Evolutionary conservation across 495 filamentous ascomycete genomes (phyloP), one percentile per base, ranked within the genome.

Genomic region (Talaromyces borbonicus): DNA sequence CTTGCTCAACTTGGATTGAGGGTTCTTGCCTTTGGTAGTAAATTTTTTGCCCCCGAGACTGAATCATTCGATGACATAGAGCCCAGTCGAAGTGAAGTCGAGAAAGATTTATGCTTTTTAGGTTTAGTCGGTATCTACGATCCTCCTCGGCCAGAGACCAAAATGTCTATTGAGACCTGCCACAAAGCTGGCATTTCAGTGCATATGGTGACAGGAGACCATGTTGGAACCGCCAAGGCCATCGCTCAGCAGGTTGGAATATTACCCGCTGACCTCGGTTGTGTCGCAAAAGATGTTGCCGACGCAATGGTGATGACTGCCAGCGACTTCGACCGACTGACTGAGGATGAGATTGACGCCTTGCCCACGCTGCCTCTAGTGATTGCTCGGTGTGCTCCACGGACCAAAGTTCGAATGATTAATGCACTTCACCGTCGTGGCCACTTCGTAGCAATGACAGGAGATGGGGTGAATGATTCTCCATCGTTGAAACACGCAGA

Each of bases 381-480:
- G 31, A 72, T 87, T 53, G 80, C 84, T 52, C 74, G 82, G 40
- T 86, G 81, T 48, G 76, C 79, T 4, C 84, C 83, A 2, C 72
- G 78, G 39, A 85, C 81, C 18, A 87, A 87, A 57, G 78, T 87
- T 25, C 78, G 84, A 38, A 86, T 89, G 78, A 83, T 92, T 24
- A 79, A 86, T 40, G 81, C 82, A 4, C 59, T 89, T 44, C 83
- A 85, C 48, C 73, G 81, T 33, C 66, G 81, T 38, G 74, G 75
- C 25, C 55, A 63, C 20, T 81, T 85, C 50, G 81, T 77, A n/a
- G 85, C 82, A 24, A 87, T 93, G 74, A 90, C 87, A n/a, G 87
- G 87, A 57, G 87, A 92, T 48, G 87, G 87, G 48, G 86, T 92
- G 45, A 94, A 94, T 56, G 87, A 92, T 60, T 81, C 84, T 3